A percentile compares a stretch with the other conserved stretches of the same genome.
Conservation (phyloP, 257 asterid species). For the Solanum bulbocastanum region DNA sequence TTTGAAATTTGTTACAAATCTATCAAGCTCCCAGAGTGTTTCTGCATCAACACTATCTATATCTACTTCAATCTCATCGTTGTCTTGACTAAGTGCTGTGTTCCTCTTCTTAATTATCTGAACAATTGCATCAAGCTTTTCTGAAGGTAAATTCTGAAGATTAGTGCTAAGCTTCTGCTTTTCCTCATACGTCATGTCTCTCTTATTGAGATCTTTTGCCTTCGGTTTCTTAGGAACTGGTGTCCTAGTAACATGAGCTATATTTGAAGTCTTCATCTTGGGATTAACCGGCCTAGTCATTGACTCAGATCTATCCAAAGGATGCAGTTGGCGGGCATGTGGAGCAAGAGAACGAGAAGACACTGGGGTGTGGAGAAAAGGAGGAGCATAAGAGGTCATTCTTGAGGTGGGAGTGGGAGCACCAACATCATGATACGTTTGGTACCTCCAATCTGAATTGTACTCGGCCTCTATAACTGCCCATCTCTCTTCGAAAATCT, state of each 20-base stretch:
- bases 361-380: constrained; percentile 19
- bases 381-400: constrained; percentile 32
- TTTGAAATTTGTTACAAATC: constrained; percentile 86
- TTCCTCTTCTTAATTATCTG: constrained; percentile 90
- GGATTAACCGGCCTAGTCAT: constrained; percentile 36
- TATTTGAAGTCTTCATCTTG: constrained; percentile 21
- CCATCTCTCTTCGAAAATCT: constrained; percentile 85
- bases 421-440: constrained; percentile 52
- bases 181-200: constrained; percentile 96
- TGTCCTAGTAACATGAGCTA: constrained; percentile 46
- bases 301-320: constrained; percentile 41
- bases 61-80: constrained; percentile 95
- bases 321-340: constrained; percentile 23
- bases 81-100: constrained; percentile 60
- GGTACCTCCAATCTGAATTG: constrained; percentile 48
- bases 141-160: constrained; percentile 79
- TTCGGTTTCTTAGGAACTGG: constrained; percentile 88
- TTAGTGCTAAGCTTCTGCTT: constrained; percentile 85
- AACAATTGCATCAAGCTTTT: constrained; percentile 82
- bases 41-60: constrained; percentile 86
- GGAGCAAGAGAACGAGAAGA: constrained; percentile 14
- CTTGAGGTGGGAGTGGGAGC: constrained; percentile 49
- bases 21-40: constrained; percentile 97
- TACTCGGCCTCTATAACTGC: constrained; percentile 53
- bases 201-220: constrained; percentile 81